phyloP scores from a whole-genome alignment of 352 stramenopile species.

The Phytopythium helicoides region DNA sequence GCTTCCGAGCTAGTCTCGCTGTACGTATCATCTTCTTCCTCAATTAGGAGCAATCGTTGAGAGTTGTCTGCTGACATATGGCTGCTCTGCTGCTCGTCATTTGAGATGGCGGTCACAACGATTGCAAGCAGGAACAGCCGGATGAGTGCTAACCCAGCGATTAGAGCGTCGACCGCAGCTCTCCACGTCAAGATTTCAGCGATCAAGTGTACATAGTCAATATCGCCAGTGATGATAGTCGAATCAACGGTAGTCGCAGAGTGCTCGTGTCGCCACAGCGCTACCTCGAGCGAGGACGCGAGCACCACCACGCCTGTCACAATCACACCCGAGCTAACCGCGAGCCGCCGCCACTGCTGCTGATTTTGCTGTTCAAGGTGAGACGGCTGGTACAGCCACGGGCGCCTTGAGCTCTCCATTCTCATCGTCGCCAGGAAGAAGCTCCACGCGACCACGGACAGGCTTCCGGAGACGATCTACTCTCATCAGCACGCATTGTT shows the following conservation, averaged over 20 bases:
- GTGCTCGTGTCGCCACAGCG: slow-evolving; percentile 1
- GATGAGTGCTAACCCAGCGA: slow-evolving; percentile 1
- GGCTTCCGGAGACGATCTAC: slow-evolving; percentile 1
- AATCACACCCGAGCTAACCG: background rate
- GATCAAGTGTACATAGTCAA: background rate
- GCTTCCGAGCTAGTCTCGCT: too few relatives aligned
- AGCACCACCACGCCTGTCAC: slow-evolving; percentile 1
- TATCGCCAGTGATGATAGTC: background rate
- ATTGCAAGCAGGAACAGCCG: background rate
- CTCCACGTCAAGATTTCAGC: slow-evolving; percentile 1
- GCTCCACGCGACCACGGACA: slow-evolving; percentile 3
- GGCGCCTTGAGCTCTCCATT: slow-evolving; percentile 4
- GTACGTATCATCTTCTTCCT: slow-evolving; percentile 1
- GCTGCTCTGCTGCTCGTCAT: background rate
- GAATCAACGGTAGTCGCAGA: background rate
- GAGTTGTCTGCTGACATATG: background rate
- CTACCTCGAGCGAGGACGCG: background rate
- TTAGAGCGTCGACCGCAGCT: background rate
- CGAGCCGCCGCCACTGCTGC: background rate
- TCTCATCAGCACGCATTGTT: background rate
- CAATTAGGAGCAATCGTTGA: slow-evolving; percentile 3
- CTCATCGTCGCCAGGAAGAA: slow-evolving; percentile 6
- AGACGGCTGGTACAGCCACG: background rate
- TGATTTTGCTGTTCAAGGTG: slow-evolving; percentile 1
- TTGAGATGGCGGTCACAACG: background rate